A percentile compares a stretch with the other conserved stretches of the same genome.
These are phyloP conservation scores for Akanthomyces dipterigenus DNA, from an alignment of 2,329 filamentous ascomycete genomes.

Conservation along the genomic window DNA sequence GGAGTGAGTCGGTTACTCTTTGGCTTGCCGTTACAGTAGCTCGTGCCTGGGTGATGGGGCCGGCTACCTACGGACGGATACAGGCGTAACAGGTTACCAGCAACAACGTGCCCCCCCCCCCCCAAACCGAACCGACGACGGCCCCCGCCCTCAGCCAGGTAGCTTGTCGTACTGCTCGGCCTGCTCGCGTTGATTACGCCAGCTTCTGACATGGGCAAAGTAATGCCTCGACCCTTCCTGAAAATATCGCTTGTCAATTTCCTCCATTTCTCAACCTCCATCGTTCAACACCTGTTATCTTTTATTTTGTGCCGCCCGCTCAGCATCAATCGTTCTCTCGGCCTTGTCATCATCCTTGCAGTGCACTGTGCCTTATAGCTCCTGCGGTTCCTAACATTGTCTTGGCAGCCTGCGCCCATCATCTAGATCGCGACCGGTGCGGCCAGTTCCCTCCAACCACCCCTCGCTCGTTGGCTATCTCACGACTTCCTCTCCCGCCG, in stretches of 20 bases:
- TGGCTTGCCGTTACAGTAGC: background rate
- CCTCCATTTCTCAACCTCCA: slow-evolving; percentile 15
- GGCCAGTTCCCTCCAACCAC: slow-evolving; percentile 48
- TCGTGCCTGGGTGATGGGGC: background rate
- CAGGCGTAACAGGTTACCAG: no score
- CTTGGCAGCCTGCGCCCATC: slow-evolving; percentile 9
- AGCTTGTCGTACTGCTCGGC: background rate
- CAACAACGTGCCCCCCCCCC: background rate
- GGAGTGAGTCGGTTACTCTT: background rate
- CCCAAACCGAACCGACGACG: background rate
- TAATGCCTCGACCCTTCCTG: background rate
- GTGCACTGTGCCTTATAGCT: slow-evolving; percentile 2
- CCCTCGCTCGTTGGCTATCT: slow-evolving; percentile 62
- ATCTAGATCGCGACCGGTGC: slow-evolving; percentile 15
- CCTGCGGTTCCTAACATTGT: slow-evolving; percentile 11
- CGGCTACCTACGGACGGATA: background rate
- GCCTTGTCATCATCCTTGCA: background rate
- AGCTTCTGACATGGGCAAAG: slow-evolving; percentile 3
- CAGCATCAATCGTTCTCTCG: background rate
- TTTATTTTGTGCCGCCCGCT: background rate
- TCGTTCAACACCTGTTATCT: slow-evolving; percentile 14
- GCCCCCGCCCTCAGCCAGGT: background rate
- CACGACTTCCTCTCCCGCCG: slow-evolving; percentile 61
- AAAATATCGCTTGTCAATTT: slow-evolving; percentile 12
- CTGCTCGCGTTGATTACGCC: slow-evolving; percentile 2